phyloP scores from a whole-genome alignment of 2,329 filamentous ascomycete genomes.

The Didymellaceae sp. region DNA sequence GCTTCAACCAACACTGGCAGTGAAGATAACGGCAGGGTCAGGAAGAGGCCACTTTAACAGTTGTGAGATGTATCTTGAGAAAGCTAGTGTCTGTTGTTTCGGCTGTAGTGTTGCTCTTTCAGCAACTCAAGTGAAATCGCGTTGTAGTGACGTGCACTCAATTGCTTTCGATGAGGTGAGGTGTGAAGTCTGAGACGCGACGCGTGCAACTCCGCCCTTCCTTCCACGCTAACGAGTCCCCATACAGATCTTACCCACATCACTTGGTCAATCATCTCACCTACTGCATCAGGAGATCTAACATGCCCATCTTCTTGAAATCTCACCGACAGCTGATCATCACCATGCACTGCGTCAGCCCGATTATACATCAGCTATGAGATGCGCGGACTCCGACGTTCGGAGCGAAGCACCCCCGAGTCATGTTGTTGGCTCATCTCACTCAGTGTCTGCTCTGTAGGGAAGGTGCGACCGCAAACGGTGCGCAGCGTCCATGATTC shows the following conservation, averaged over 20 bases:
- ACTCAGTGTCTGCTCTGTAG: not conserved
- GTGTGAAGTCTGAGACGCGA: slow-evolving; percentile 1
- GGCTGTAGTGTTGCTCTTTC: too few species aligned
- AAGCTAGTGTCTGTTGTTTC: too few species aligned
- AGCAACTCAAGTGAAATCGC: too few species aligned
- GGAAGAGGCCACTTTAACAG: too few species aligned
- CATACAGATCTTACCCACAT: not conserved
- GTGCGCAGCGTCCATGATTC: not conserved
- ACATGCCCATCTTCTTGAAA: not conserved
- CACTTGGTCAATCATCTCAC: not conserved
- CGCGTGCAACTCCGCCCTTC: not conserved
- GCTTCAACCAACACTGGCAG: too few species aligned
- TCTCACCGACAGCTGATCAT: not conserved
- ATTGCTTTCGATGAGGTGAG: not conserved
- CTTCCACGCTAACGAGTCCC: not conserved
- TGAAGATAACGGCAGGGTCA: too few species aligned
- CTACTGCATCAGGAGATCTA: not conserved
- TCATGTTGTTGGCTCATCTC: not conserved
- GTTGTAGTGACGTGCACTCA: too few species aligned
- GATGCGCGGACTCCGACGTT: slow-evolving; percentile 6
- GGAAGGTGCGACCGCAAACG: slow-evolving; percentile 14
- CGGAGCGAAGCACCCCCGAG: slow-evolving; percentile 6
- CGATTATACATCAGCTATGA: not conserved
- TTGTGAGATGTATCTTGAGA: too few species aligned
- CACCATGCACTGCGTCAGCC: slow-evolving; percentile 1